Evolutionary conservation across 2,329 filamentous ascomycete genomes (phyloP), one percentile per base, ranked within the genome.

Genomic region (Mycocentrospora acerina): DNA sequence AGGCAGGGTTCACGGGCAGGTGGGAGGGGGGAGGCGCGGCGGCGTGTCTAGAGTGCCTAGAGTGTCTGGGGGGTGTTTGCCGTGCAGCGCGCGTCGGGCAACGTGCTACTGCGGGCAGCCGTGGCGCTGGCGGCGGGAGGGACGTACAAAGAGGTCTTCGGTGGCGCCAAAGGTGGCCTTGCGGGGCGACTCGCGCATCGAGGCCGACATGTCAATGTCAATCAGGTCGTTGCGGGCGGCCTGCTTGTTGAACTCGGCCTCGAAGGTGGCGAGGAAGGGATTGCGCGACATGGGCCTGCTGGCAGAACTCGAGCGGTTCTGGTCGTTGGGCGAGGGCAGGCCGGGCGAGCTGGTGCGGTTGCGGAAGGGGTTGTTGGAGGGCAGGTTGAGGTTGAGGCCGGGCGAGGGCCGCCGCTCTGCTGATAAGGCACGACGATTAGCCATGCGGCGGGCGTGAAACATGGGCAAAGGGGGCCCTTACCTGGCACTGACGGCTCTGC

Each of bases 321-420:
- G 45, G 78, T 83, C 47, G 68, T 68, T 62, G 24, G 64, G 63
- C 24, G 64, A 66, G 35, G 59, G 53, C 40, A 61, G 42, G 30
- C 50, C 59, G 42, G 72, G 83, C 48, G 85, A 87, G 25, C 75
- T 73, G 49, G 83, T 81, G 60, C 84, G 81, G 68, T 88, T 88
- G 72, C 86, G 83, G 63, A 80, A 90, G 47, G 86, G 86, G 64
- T 90, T 90, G 77, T 90, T 90, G 67, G 83, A 83, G 60, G 71
- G 69, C 40, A 90, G 79, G 68, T 82, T 85, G 65, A 85, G 71
- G 37, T 78, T 73, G 62, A 85, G 73, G 53, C 75, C 76, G 50
- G 77, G 67, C 54, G 78, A 77, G 51, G 71, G 75, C 55, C 69
- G 66, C 38, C 68, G 67, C 41, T 71, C 70, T 70, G 60, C 42